Base-by-base conservation (phyloP, 2,329 filamentous ascomycete species). In the Ophiostoma australiae region DNA sequence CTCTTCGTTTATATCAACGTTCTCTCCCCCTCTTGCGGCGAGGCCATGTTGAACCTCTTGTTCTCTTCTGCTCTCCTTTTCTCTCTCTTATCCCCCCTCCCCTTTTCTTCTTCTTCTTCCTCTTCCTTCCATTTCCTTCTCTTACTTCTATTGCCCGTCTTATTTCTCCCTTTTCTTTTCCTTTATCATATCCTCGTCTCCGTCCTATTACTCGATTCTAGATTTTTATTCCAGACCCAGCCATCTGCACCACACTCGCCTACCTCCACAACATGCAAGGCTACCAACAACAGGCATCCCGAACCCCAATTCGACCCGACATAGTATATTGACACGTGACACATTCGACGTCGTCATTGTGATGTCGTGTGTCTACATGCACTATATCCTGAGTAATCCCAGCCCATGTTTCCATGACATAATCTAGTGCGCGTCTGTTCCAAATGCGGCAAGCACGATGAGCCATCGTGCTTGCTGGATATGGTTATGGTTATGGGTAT, bases 351-450 rank as follows among this genome's bases (percentile, higher is more conserved):
- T 66, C 58, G 7, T 33, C 27, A 17, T 17, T 31, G n/a, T 11
- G 58, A 27, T 63, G 58, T 63, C 58, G 15, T 63, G 58, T 33
- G 58, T 63, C 58, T 63, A 7, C 27, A 63, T 66, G 35, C 35
- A 39, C 33, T 39, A 35, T 35, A 66, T 39, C 17, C 13, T 7
- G 35, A 10, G 41, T 35, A 66, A 27, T 6, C 13, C 20, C 63
- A 10, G 41, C 61, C 33, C 61, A 65, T 65, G 31, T 65, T 31
- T 65, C 61, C 17, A 65, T 65, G 61, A 65, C 61, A 65, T 65
- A 65, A 66, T 66, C 17, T 23, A 39, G 33, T 15, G 31, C 39
- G 35, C 35, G 41, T 20, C 41, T 66, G 35, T 66, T 66, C 63
- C 63, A 1, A 66, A 39, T 66, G 63, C 33, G 63, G 63, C 33